A percentile compares a stretch with the other conserved stretches of the same genome.
phyloP scores from a whole-genome alignment of 176 grass and related monocot species.

The Aegilops umbellulata region DNA sequence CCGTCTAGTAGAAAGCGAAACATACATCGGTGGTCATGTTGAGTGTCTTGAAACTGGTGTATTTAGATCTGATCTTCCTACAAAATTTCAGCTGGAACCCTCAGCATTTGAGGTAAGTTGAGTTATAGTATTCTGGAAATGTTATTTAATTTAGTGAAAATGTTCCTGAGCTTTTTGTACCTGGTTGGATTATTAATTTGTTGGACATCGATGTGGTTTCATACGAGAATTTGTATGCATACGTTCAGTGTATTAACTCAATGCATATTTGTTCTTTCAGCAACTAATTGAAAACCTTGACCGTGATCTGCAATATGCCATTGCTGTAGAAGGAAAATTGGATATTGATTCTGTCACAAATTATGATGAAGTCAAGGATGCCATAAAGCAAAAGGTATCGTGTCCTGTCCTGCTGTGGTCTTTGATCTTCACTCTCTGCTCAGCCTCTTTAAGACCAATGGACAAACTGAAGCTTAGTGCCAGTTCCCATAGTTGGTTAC shows the following conservation, averaged over 20 bases:
- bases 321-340: slow-evolving; percentile 89
- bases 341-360: slow-evolving; percentile 80
- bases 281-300: slow-evolving; percentile 93
- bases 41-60: slow-evolving; percentile 99
- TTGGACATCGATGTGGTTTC: slow-evolving; percentile 4
- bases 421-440: slow-evolving; percentile 17
- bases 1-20: slow-evolving; percentile 95
- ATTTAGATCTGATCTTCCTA: slow-evolving; percentile 97
- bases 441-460: neutral
- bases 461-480: slow-evolving; percentile 1
- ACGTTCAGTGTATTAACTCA: slow-evolving; percentile 25
- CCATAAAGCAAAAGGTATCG: slow-evolving; percentile 84
- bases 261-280: slow-evolving; percentile 52
- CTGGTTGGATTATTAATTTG: slow-evolving; percentile 26
- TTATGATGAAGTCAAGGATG: slow-evolving; percentile 97
- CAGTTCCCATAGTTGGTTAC: neutral
- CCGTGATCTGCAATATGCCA: slow-evolving; percentile 93
- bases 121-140: slow-evolving; percentile 16
- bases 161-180: neutral
- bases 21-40: slow-evolving; percentile 97
- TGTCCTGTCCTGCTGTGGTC: slow-evolving; percentile 6
- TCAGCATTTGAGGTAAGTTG: slow-evolving; percentile 79
- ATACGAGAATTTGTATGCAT: neutral
- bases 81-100: slow-evolving; percentile 89
- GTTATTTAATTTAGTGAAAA: slow-evolving; percentile 1